phyloP scores from a whole-genome alignment of 2,329 filamentous ascomycete species.

The Colletotrichum sublineola region DNA sequence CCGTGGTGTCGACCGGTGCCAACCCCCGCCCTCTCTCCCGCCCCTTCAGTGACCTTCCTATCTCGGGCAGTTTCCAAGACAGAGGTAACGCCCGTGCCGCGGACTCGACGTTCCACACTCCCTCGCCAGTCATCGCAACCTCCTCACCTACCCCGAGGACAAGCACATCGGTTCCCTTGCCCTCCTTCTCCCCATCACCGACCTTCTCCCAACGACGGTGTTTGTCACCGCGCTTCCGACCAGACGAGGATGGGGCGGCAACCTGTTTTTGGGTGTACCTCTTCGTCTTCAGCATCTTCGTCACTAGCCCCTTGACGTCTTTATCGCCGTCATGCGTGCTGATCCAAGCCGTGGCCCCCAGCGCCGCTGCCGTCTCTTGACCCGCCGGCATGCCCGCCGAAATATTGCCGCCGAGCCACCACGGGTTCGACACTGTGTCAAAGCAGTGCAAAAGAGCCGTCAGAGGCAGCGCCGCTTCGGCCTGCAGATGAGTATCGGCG shows the following conservation, averaged over 20 bases:
- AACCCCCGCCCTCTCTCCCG: slow-evolving; percentile 19
- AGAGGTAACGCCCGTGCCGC: background rate
- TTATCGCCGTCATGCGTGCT: slow-evolving; percentile 73
- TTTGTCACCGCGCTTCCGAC: slow-evolving; percentile 18
- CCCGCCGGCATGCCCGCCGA: slow-evolving; percentile 70
- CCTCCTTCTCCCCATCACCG: slow-evolving; percentile 22
- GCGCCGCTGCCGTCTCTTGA: slow-evolving; percentile 65
- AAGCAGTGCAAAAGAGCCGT: slow-evolving; percentile 76
- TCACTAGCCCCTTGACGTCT: slow-evolving; percentile 65
- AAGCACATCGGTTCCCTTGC: slow-evolving; percentile 56
- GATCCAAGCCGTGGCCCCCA: slow-evolving; percentile 71
- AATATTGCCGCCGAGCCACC: slow-evolving; percentile 72
- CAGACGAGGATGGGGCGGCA: slow-evolving; percentile 46
- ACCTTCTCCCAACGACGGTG: slow-evolving; percentile 1
- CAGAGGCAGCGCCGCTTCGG: slow-evolving; percentile 70
- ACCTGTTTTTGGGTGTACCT: slow-evolving; percentile 62
- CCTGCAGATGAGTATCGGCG: slow-evolving; percentile 67
- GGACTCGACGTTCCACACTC: slow-evolving; percentile 48
- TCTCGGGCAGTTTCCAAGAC: background rate
- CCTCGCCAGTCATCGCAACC: slow-evolving; percentile 57
- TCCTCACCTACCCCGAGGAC: slow-evolving; percentile 59
- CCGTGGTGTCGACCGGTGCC: slow-evolving; percentile 28
- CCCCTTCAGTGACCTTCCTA: slow-evolving; percentile 7
- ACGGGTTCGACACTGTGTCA: slow-evolving; percentile 69
- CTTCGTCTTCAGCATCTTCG: slow-evolving; percentile 62